Evolutionary conservation across 768 basidiomycete genomes (phyloP), one percentile per base, ranked within the genome.

Genomic region (Tylopilus plumbeoviolaceoides): DNA sequence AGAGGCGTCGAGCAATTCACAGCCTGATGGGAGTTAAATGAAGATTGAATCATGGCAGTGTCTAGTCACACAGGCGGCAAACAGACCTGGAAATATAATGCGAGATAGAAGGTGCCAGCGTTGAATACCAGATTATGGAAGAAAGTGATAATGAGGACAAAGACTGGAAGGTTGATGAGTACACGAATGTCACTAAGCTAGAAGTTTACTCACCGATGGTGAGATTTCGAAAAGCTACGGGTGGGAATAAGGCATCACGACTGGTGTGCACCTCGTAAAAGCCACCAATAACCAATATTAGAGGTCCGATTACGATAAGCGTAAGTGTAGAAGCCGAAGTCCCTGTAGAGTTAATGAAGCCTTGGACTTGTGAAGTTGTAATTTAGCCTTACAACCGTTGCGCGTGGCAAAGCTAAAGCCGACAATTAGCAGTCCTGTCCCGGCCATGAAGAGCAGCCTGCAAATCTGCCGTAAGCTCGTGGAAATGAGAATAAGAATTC

Each of bases 101-200:
- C 87, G 43, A 93, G 80, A 70, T 90, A 93, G 71, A 88, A 93
- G 6, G 90, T 92, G 45, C 88, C 90, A 30, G 90, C 81, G 57
- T 81, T 91, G 69, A 91, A 93, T 15, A 83, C 83, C 56, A 91
- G 78, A 63, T 89, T 90, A 67, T 92, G 91, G 50, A 92, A 75
- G 72, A 91, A 90, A 17, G 81, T 81, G 54, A 89, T 76, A 17
- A 82, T 47, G 30, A 92, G 79, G 43, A 89, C 75, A 52, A 78
- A 76, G 56, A 83, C 89, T 91, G 50, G 23, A 21, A 48, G 58
- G 17, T 47, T 31, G 33, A 35, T 57, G 36, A 51, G 52, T 38
- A 55, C 50, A 48, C 53, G 45, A 53, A 47, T n/a, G 43, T 38
- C 40, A 36, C 31, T 38, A 36, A 54, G 59, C 45, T 23, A 48